Conservation (phyloP, 305 asterid species). For the Solanum hybrid region DNA sequence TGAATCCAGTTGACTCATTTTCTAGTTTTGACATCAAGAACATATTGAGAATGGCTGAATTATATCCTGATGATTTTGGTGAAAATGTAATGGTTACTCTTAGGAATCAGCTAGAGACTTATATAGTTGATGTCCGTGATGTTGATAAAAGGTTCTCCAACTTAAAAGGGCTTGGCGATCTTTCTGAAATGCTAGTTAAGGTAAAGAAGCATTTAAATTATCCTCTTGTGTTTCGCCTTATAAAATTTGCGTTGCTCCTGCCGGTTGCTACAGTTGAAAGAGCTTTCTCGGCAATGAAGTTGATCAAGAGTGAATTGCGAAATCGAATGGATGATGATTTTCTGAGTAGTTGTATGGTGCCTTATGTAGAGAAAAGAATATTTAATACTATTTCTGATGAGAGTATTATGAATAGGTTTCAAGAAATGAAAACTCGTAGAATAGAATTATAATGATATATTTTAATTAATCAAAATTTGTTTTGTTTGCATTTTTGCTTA, state of each 20-base stretch:
- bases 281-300: background rate
- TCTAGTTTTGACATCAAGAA: background rate
- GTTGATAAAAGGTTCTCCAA: background rate
- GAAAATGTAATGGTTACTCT: background rate
- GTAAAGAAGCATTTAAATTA: background rate
- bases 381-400: background rate
- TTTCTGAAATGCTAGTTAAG: background rate
- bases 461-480: background rate
- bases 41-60: background rate
- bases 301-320: background rate
- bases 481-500: background rate
- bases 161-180: background rate
- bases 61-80: background rate
- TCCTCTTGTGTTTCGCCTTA: background rate
- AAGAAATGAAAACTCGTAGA: background rate
- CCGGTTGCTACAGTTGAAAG: background rate
- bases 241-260: background rate
- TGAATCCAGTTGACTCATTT: background rate
- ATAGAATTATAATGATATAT: background rate
- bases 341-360: background rate
- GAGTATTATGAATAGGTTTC: background rate
- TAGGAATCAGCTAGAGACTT: background rate
- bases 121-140: background rate
- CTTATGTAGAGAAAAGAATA: background rate
- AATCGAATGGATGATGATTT: background rate